Evolutionary conservation across 805 yeast species (phyloP), one percentile per base, ranked within the genome.

Genomic region (Kluyveromyces starmeri): DNA sequence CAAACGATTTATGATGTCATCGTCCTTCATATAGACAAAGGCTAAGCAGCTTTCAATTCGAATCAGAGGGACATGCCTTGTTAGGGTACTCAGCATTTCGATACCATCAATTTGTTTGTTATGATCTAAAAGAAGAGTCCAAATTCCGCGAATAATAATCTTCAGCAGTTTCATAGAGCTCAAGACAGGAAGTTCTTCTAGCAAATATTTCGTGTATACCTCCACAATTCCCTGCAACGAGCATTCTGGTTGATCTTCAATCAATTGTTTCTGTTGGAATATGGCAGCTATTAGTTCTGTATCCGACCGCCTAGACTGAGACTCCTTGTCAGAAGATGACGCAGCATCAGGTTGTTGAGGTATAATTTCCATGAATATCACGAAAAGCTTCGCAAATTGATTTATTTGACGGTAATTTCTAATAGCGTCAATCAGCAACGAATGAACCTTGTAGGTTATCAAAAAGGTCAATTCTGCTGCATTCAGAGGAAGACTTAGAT

Each of bases 1-100:
- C 1, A 79, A 55, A 39, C 75, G 64, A 12, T 65, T 57, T 5
- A 57, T 50, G 14, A 67, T 57, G 22, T 50, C 51, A 5, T 57
- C 41, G 5, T 64, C 53, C 4, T 65, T 50, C 10, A 77, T 48
- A 20, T 83, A 66, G 30, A 75, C 64, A 2, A 71, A 62, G 0
- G 83, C 62, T 2, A 88, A 42, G 0, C 84, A 81, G 1, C 94
- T 89, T 46, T 86, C 94, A 17, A 86, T 68, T 40, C 71, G 69
- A 30, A 70, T 59, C 2, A 68, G 48, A 10, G 73, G 73, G 17
- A 71, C 65, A 13, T 67, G 59, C n/a, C 68, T 54, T 25, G 75
- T 78, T 33, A 89, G 57, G 5, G 67, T 63, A 65, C 83, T 78
- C 2, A 88, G 63, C 15, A 73, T 64, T 34, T 70, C 73, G 1